phyloP scores from a whole-genome alignment of 331 rosid species.

The Quercus phellos region DNA sequence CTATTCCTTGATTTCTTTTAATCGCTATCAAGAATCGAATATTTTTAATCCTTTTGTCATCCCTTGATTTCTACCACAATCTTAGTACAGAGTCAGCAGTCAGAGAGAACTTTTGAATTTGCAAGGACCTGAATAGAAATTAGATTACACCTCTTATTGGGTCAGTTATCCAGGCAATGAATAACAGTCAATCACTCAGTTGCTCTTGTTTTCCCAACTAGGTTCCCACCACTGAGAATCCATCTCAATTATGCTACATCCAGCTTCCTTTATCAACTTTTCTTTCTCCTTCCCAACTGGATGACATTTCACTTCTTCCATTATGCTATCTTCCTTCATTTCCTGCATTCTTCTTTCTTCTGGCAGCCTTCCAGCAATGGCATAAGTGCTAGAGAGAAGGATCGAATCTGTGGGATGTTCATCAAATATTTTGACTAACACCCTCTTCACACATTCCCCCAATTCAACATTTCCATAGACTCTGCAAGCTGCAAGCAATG shows the following conservation, averaged over 20 bases:
- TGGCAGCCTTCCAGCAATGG: conserved; percentile 58
- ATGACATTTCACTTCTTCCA: background rate
- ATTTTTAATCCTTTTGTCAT: too few species aligned
- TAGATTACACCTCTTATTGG: background rate
- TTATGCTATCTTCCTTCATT: conserved; percentile 19
- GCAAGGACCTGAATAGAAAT: too few species aligned
- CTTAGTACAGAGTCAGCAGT: too few species aligned
- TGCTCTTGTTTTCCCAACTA: background rate
- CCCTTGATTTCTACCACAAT: too few species aligned
- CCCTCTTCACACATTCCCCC: conserved; percentile 47
- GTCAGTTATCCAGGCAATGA: background rate
- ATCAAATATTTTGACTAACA: conserved; percentile 32
- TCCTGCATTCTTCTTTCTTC: conserved; percentile 38
- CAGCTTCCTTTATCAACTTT: conserved; percentile 27
- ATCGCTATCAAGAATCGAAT: background rate
- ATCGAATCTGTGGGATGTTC: conserved; percentile 64
- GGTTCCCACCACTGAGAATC: conserved; percentile 7
- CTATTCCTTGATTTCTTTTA: background rate
- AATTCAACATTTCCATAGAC: conserved; percentile 49
- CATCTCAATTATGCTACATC: conserved; percentile 33
- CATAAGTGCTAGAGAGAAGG: conserved; percentile 57
- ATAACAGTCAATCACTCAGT: background rate
- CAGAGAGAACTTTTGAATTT: too few species aligned
- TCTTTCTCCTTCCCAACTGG: background rate
- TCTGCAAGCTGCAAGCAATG: conserved; percentile 65